phyloP scores from a whole-genome alignment of 345 rosid species.

The Euclidium syriacum region DNA sequence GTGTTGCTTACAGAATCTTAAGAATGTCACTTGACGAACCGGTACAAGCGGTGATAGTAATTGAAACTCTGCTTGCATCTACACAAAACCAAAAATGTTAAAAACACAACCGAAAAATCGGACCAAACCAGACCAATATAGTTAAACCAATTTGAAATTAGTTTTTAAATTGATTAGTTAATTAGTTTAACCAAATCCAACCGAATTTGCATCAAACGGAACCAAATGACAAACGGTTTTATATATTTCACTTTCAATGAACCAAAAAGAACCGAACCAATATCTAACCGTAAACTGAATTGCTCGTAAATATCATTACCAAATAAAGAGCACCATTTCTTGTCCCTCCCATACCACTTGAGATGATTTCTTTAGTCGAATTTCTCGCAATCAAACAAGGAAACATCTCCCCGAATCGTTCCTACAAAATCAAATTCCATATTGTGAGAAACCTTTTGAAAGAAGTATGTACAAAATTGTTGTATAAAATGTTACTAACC shows the following conservation, averaged over 20 bases:
- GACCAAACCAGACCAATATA: too few species aligned
- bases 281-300: too few species aligned
- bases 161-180: too few species aligned
- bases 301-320: conserved; percentile 32
- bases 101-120: too few species aligned
- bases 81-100: neutral
- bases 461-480: neutral
- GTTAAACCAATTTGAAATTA: too few species aligned
- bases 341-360: conserved; percentile 80
- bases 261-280: too few species aligned
- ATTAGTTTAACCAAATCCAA: too few species aligned
- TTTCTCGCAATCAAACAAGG: conserved; percentile 73
- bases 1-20: conserved; percentile 88
- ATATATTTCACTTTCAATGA: too few species aligned
- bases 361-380: conserved; percentile 63
- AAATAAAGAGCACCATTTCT: conserved; percentile 81
- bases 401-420: conserved; percentile 93
- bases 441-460: neutral
- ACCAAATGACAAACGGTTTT: too few species aligned
- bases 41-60: conserved; percentile 91
- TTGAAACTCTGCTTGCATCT: conserved; percentile 95
- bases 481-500: conserved; percentile 36
- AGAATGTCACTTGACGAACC: conserved; percentile 75
- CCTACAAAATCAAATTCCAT: conserved; percentile 15
- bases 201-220: too few species aligned